Evolutionary conservation across 352 stramenopile genomes (phyloP).

Genomic region (Phytopythium ostracodes): DNA sequence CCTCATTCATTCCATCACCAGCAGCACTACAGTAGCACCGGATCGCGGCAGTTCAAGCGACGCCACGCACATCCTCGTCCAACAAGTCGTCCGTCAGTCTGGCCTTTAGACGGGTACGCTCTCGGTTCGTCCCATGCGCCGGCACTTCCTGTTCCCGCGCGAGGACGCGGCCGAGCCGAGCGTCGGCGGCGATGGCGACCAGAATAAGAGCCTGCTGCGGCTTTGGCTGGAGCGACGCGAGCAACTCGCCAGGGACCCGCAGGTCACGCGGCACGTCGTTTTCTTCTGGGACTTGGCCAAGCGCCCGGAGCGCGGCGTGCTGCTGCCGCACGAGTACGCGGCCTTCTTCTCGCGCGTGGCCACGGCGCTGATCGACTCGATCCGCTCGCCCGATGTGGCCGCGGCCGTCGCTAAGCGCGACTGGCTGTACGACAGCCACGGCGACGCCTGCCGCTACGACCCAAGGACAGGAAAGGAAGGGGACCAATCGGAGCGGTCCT

Average conservation of each 20-base stretch:
- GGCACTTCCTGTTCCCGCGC: constrained; percentile 52
- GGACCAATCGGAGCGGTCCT: constrained; percentile 6
- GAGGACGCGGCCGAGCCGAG: constrained; percentile 56
- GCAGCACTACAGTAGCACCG: too few species aligned
- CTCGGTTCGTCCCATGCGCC: constrained; percentile 22
- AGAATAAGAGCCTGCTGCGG: constrained; percentile 37
- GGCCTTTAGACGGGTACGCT: too few species aligned
- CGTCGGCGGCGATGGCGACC: constrained; percentile 40
- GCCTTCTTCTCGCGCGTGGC: constrained; percentile 59
- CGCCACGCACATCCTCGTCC: too few species aligned
- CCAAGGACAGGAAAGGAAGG: too few species aligned
- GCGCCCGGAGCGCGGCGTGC: constrained; percentile 12
- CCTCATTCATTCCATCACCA: too few species aligned
- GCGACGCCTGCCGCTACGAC: constrained; percentile 2
- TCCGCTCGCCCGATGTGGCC: constrained; percentile 30
- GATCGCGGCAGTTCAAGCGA: too few species aligned
- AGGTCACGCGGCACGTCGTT: constrained; percentile 27
- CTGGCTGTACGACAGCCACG: constrained; percentile 68
- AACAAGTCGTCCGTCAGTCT: too few species aligned
- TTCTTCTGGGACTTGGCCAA: constrained; percentile 69
- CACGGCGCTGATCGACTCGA: constrained; percentile 50
- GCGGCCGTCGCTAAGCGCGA: constrained; percentile 38
- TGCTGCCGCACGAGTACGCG: constrained; percentile 36
- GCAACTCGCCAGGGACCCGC: constrained; percentile 20
- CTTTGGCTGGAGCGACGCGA: constrained; percentile 51